A percentile compares a stretch with the other conserved stretches of the same genome.
phyloP scores from a whole-genome alignment of 352 stramenopile species.

The Globisporangium paroecandrum region DNA sequence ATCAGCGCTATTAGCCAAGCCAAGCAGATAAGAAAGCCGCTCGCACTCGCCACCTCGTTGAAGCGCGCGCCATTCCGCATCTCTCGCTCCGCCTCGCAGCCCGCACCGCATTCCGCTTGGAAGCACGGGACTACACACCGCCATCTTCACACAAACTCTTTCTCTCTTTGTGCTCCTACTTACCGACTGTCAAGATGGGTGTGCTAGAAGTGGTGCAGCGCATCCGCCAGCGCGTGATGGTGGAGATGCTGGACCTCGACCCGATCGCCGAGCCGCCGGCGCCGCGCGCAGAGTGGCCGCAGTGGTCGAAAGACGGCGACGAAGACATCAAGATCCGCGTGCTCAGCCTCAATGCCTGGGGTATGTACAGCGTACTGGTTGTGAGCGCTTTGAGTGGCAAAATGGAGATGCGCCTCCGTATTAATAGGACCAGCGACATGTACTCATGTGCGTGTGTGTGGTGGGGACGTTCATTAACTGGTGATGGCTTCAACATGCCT shows the following conservation, averaged over 20 bases:
- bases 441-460: background rate
- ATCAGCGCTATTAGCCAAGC: background rate
- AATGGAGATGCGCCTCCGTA: background rate
- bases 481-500: background rate
- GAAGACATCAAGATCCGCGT: conserved; percentile 44
- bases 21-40: background rate
- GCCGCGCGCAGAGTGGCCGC: conserved; percentile 33
- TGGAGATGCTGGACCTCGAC: conserved; percentile 60
- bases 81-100: conserved; percentile 2
- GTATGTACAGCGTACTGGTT: conserved; percentile 23
- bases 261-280: conserved; percentile 40
- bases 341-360: conserved; percentile 77
- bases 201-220: conserved; percentile 29
- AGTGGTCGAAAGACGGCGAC: conserved; percentile 21
- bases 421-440: conserved; percentile 7
- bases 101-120: background rate
- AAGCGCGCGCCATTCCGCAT: background rate
- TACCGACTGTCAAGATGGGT: conserved; percentile 22
- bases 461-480: background rate
- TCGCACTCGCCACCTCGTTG: background rate
- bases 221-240: conserved; percentile 50
- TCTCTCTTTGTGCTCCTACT: background rate
- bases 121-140: background rate
- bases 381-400: background rate
- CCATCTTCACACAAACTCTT: background rate